Evolutionary conservation across 495 filamentous ascomycete genomes (phyloP), one percentile per base, ranked within the genome.

Genomic region (Rhizodiscina lignyota): DNA sequence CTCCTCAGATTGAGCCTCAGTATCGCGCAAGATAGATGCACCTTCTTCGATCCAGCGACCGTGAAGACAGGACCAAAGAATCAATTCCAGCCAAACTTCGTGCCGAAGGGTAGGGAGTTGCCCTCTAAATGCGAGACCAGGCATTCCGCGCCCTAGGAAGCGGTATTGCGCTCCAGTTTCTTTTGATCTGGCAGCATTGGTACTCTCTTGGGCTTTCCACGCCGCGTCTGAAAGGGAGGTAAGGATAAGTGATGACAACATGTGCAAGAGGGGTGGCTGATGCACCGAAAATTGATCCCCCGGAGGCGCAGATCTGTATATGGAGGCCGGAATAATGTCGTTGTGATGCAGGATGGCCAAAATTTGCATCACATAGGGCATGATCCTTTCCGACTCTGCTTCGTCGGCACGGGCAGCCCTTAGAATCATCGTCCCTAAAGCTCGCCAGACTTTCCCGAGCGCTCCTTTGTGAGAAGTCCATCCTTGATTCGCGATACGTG

Each of bases 11-110:
- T 21, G 21, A 29, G 41, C 42, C n/a, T n/a, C n/a, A n/a, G n/a
- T n/a, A n/a, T n/a, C n/a, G n/a, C 29, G 36, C 1, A 76, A 36
- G 4, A 79, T 56, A 33, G 52, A 57, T 29, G 57, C 46, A 16
- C 69, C 74, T 41, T 73, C 67, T 30, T 48, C 50, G 6, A 66
- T 48, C 55, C 68, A 71, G 4, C 67, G 67, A 39, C 72, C 67
- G 44, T 77, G 70, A 18, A 77, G 58, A 45, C 74, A 79, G 37
- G 66, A 68, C 74, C 73, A 79, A 5, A 79, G 58, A 30, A 78
- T 60, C 10, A 78, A 55, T 42, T 79, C 74, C 1, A 79, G 49
- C 74, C 74, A 79, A 16, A 78, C 55, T 37, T 74, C 68, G 15
- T 66, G 63, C 1, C 65, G 64, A 2, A 77, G 48, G 24, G 67